Evolutionary conservation across 2,329 filamentous ascomycete species (phyloP), one percentile per base, ranked within the genome.

Genomic region (Kalmusia sp.): DNA sequence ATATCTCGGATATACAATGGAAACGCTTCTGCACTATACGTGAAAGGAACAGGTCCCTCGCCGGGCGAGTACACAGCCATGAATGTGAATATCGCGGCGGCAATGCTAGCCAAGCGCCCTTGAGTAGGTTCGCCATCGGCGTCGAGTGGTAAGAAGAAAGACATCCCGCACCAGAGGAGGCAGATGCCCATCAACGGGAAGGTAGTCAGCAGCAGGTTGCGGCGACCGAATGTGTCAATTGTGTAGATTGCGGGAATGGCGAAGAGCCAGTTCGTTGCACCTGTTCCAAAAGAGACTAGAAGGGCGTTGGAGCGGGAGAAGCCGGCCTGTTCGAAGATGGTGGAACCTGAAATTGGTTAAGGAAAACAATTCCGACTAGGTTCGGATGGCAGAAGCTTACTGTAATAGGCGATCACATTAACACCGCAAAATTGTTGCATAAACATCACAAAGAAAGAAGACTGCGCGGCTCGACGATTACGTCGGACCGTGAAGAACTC

Each of bases 51-150:
- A 2, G 67, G 65, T 1, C 65, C 68, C 50, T 69, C 66, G 6
- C 68, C 67, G 6, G 67, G 68, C 0, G 63, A 67, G 46, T 71
- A 71, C 22, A 79, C 77, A 14, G 82, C 76, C 59, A 81, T 81
- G 63, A 83, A 83, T 15, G 82, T 71, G 72, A 79, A 84, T 47
- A 78, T 72, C 41, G 73, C 74, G 1, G 71, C 65, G 5, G 75
- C 76, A 27, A 79, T 71, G 22, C 64, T 71, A 27, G 65, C 72
- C 14, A 63, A 59, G 15, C 61, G 70, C 4, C 63, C 67, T 6
- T 46, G 52, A 2, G 58, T 58, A 17, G 59, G 49, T 44, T 40
- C 31, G 21, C 49, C 40, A 12, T 51, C 52, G 2, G 59, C 51
- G 11, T 60, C 34, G 6, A 43, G 11, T 2, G 68, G 67, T 5